Conservation (phyloP, 2,329 filamentous ascomycete genomes). For the Ceratocystis eucalypticola region DNA sequence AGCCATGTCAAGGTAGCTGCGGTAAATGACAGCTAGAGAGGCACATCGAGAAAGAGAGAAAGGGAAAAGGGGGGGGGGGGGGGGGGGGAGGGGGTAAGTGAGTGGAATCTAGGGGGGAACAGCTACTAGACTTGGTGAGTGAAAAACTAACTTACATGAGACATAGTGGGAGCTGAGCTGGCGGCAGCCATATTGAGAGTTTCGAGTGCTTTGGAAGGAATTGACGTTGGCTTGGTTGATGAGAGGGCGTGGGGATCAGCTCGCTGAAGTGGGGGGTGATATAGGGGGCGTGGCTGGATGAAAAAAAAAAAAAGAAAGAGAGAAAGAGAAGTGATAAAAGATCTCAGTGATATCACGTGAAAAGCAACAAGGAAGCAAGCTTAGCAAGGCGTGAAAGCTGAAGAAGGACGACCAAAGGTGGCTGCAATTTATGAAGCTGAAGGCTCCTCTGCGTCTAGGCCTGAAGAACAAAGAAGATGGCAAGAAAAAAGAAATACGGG, state of each 20-base stretch:
- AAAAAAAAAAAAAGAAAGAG: not conserved
- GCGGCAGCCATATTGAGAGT: not conserved
- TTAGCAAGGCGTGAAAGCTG: not conserved
- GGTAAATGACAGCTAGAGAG: not conserved
- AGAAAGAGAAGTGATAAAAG: not conserved
- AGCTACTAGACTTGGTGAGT: not conserved
- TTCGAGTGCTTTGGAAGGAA: not conserved
- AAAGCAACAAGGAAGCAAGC: not conserved
- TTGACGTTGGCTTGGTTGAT: not conserved
- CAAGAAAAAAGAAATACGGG: not conserved
- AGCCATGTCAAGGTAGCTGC: not conserved
- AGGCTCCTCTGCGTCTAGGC: not conserved
- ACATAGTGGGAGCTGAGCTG: not conserved
- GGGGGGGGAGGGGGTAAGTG: too few species aligned
- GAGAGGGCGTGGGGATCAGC: not conserved
- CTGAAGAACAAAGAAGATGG: not conserved
- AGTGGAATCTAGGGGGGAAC: too few species aligned
- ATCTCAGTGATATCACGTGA: not conserved
- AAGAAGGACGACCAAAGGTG: not conserved
- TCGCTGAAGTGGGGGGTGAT: not conserved
- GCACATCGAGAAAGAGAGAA: not conserved
- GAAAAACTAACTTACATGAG: not conserved
- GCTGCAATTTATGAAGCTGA: not conserved
- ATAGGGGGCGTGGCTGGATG: not conserved
- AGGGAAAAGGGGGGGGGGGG: not conserved